Evolutionary conservation across 176 grass and related monocot genomes (phyloP), one percentile per base, ranked within the genome.

Genomic region (Rhynchospora pubera): DNA sequence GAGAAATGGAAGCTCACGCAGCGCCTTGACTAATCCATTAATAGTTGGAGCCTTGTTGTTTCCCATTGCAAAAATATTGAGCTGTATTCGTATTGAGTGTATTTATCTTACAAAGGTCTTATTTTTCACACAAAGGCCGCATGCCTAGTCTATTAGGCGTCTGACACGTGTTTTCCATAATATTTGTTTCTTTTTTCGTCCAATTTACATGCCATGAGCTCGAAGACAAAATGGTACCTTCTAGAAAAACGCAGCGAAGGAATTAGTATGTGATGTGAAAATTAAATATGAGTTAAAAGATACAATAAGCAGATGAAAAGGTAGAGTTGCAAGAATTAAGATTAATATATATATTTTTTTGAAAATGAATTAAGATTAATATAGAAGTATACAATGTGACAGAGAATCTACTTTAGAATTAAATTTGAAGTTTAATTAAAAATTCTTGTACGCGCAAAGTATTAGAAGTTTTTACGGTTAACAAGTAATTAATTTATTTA

Each of bases 41-140:
- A 68, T 68, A 43, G 65, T 68, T 68, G 65, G 30, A 68, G 15
- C 65, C 65, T 68, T 6, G 65, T 68, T 68, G 65, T 30, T 68
- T 34, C 42, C 65, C 65, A 68, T 68, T 68, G 30, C 13, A 63
- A 11, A 63, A 12, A 18, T 43, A 39, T 2, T 68, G 65, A 28
- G 21, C 10, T 24, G 15, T 65, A n/a, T n/a, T n/a, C n/a, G n/a
- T n/a, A 61, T 21, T 39, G 34, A 39, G 34, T 5, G 34, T 39
- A 39, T 39, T 39, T 5, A 4, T 39, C n/a, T n/a, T n/a, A n/a
- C n/a, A n/a, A n/a, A n/a, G n/a, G n/a, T n/a, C n/a, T n/a, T 39
- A 39, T 39, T 39, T 39, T 39, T 62, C 9, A 62, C 7, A 23
- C 59, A 23, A 62, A 7, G 59, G 59, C 59, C 19, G 59, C 59